phyloP scores from a whole-genome alignment of 208 protist species.

The Wallacemonas sp. region DNA sequence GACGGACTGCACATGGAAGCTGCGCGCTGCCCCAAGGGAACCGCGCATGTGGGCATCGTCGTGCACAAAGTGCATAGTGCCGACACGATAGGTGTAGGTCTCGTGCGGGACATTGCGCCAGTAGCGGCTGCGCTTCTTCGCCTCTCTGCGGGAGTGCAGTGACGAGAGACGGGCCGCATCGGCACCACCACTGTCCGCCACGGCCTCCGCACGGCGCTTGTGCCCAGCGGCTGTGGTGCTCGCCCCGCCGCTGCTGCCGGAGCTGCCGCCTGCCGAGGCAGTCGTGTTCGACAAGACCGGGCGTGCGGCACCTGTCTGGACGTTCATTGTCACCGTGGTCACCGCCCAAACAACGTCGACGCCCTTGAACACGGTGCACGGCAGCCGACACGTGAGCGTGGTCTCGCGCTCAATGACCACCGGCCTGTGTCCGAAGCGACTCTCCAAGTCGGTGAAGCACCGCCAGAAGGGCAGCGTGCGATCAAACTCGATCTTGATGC shows the following conservation, averaged over 20 bases:
- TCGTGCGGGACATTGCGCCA: conserved; percentile 20
- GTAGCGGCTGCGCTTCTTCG: conserved; percentile 15
- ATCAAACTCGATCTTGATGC: conserved; percentile 53
- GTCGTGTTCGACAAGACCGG: not conserved
- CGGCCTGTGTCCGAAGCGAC: conserved; percentile 22
- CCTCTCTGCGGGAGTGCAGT: no score
- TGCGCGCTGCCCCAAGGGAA: conserved; percentile 29
- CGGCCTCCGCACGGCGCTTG: no score
- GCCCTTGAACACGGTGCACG: conserved; percentile 51
- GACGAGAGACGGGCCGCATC: no score
- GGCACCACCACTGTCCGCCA: no score
- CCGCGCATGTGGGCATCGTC: conserved; percentile 38
- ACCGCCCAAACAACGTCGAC: conserved; percentile 73
- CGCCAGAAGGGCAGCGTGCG: conserved; percentile 76
- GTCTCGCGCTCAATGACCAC: conserved; percentile 36
- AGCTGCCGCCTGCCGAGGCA: not conserved
- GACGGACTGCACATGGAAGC: conserved; percentile 81
- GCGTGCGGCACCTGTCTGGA: not conserved
- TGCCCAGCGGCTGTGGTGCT: no score
- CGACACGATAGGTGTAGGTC: conserved; percentile 30
- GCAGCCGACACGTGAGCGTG: conserved; percentile 34
- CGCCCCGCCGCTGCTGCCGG: no score
- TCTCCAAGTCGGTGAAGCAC: conserved; percentile 50
- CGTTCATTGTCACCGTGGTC: conserved; percentile 37
- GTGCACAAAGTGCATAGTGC: conserved; percentile 83